Percentiles rank a stretch among this genome's conserved stretches.
phyloP scores from a whole-genome alignment of 208 protist genomes.

The Crithidia sp. region DNA sequence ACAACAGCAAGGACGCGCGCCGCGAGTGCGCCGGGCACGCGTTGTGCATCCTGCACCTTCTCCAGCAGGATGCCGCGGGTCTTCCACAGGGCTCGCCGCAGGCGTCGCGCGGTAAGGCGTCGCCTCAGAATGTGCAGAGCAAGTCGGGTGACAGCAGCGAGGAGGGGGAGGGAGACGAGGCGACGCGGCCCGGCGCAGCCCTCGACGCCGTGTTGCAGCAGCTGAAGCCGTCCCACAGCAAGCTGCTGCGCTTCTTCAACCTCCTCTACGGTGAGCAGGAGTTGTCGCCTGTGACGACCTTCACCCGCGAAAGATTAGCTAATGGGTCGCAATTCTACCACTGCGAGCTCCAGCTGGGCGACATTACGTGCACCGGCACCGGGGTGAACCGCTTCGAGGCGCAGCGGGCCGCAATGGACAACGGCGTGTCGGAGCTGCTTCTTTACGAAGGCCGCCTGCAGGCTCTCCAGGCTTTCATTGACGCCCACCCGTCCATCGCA shows the following conservation, averaged over 20 bases:
- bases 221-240: slow-evolving; percentile 46
- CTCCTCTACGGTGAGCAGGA: slow-evolving; percentile 41
- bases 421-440: slow-evolving; percentile 57
- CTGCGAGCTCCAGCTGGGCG: slow-evolving; percentile 55
- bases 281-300: slow-evolving; percentile 27
- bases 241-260: slow-evolving; percentile 48
- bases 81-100: not conserved
- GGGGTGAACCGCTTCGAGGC: slow-evolving; percentile 84
- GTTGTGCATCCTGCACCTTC: slow-evolving; percentile 45
- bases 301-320: slow-evolving; percentile 26
- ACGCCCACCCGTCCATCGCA: slow-evolving; percentile 46
- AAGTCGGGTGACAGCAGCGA: not conserved
- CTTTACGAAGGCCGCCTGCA: slow-evolving; percentile 72
- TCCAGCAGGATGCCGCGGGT: slow-evolving; percentile 20
- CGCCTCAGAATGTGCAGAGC: too few relatives aligned
- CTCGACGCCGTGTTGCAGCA: slow-evolving; percentile 39
- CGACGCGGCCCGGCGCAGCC: slow-evolving; percentile 23
- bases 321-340: slow-evolving; percentile 24
- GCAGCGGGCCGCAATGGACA: slow-evolving; percentile 57
- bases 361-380: slow-evolving; percentile 48
- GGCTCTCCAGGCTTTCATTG: slow-evolving; percentile 55
- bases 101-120: not conserved
- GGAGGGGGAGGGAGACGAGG: not conserved
- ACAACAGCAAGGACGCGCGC: slow-evolving; percentile 52
- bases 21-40: slow-evolving; percentile 74